Percentiles rank a stretch among this genome's conserved stretches.
These are phyloP conservation scores for Beauveria rudraprayagi DNA, from an alignment of 2,329 filamentous ascomycete species.

Conservation along the genomic window DNA sequence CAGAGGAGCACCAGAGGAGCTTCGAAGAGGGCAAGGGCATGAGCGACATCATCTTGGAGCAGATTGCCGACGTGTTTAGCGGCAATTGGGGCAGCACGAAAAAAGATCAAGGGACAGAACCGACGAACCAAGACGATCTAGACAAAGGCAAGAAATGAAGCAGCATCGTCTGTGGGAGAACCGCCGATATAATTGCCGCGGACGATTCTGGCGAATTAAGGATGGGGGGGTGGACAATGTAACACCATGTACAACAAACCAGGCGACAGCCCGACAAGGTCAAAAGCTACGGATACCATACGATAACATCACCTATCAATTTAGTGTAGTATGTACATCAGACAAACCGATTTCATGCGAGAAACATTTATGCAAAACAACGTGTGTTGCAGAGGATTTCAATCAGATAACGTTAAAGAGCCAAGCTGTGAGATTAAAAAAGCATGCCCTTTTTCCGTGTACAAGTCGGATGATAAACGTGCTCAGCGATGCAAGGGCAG, in stretches of 20 bases:
- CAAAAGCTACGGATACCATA: not conserved
- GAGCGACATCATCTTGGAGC: constrained; percentile 47
- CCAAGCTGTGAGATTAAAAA: not conserved
- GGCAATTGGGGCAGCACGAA: constrained; percentile 27
- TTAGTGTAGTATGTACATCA: not conserved
- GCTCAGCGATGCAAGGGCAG: too few relatives aligned
- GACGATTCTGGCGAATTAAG: not conserved
- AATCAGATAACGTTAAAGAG: not conserved
- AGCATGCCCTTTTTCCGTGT: not conserved
- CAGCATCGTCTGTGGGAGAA: not conserved
- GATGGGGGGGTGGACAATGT: not conserved
- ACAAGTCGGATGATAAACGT: not conserved
- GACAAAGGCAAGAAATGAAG: constrained; percentile 17
- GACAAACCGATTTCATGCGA: not conserved
- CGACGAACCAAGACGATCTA: constrained; percentile 12
- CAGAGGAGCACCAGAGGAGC: constrained; percentile 43
- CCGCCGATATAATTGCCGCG: not conserved
- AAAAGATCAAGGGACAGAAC: constrained; percentile 19
- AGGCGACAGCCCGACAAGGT: not conserved
- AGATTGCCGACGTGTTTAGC: constrained; percentile 46
- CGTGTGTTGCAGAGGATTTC: too few relatives aligned
- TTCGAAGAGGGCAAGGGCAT: constrained; percentile 48
- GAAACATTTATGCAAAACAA: not conserved
- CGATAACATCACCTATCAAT: not conserved
- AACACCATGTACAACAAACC: constrained; percentile 7